Evolutionary conservation across 2,329 filamentous ascomycete species (phyloP).

Genomic region (Diaporthe velutina): DNA sequence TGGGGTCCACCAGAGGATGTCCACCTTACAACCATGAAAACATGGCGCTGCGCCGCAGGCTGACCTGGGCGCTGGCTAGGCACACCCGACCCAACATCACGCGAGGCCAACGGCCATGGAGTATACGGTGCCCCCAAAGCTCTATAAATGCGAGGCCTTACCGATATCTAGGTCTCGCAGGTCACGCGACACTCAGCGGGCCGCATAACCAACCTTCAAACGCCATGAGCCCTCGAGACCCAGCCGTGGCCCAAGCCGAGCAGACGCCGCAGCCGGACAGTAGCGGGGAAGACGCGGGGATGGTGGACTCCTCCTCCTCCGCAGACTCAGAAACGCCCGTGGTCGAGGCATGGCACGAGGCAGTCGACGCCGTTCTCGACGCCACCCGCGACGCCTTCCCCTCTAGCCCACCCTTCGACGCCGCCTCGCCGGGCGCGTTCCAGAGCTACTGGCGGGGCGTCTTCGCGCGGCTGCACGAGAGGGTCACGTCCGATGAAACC

Average conservation of each 20-base stretch:
- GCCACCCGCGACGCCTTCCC: neutral
- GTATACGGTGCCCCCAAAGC: neutral
- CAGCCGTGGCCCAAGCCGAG: neutral
- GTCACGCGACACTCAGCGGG: neutral
- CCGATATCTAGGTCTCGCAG: neutral
- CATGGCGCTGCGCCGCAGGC: neutral
- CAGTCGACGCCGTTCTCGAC: neutral
- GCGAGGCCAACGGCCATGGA: neutral
- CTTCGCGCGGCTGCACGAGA: neutral
- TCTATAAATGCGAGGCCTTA: neutral
- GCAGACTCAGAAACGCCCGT: neutral
- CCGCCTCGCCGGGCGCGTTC: neutral
- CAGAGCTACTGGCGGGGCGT: slow-evolving; percentile 17
- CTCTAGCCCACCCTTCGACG: neutral
- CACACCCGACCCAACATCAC: neutral
- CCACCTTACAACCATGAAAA: neutral
- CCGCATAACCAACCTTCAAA: neutral
- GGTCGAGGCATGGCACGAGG: neutral
- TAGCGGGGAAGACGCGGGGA: neutral
- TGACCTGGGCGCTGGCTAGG: neutral
- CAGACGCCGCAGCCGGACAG: too few species aligned
- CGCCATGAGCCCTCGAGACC: neutral
- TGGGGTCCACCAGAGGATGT: neutral
- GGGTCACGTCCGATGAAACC: neutral
- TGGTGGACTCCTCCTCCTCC: neutral